These are phyloP conservation scores for Talaromyces sp. DNA, from an alignment of 2,329 filamentous ascomycete genomes.

Conservation along the genomic window DNA sequence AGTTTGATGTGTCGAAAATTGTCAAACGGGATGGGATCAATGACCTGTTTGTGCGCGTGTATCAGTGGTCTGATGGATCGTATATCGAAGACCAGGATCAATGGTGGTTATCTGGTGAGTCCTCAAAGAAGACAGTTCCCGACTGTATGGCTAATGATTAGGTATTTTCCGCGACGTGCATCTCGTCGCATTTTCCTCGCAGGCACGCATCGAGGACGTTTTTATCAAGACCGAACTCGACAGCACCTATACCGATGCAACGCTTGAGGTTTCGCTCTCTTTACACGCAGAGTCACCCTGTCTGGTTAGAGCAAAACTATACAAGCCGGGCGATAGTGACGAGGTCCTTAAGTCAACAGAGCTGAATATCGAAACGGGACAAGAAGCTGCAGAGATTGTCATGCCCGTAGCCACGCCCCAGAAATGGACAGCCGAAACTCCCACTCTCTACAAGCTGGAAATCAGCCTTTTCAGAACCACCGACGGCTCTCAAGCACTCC, in stretches of 20 bases:
- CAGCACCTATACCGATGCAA: background rate
- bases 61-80: conserved; percentile 65
- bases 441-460: background rate
- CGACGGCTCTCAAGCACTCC: background rate
- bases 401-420: background rate
- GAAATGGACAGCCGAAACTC: background rate
- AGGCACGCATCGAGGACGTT: background rate
- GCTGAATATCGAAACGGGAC: background rate
- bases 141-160: background rate
- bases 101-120: conserved; percentile 62
- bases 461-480: background rate
- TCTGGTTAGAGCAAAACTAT: background rate
- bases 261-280: background rate
- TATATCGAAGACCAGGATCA: conserved; percentile 67
- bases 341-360: background rate
- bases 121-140: background rate
- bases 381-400: background rate
- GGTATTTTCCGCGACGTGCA: background rate
- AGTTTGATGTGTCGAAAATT: conserved; percentile 62
- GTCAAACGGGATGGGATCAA: conserved; percentile 40
- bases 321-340: background rate
- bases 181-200: background rate
- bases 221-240: background rate
- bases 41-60: conserved; percentile 58
- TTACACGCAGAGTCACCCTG: background rate